Evolutionary conservation across 2,329 filamentous ascomycete genomes (phyloP).

Genomic region (Sordariomycetes sp.): DNA sequence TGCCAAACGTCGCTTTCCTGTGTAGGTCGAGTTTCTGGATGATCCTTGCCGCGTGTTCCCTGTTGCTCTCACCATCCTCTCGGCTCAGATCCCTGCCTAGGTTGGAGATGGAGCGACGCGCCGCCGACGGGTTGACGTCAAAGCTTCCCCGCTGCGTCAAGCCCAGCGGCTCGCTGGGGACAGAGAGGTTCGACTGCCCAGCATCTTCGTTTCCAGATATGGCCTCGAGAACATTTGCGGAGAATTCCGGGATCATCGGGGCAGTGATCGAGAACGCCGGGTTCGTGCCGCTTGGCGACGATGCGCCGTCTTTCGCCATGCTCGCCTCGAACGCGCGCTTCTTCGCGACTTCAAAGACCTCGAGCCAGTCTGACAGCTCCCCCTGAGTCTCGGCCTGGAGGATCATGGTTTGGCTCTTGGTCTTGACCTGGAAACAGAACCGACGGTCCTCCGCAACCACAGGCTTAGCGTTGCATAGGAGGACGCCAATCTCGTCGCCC

Average conservation of each 20-base stretch:
- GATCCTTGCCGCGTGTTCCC: conserved; percentile 75
- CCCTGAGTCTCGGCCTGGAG: conserved; percentile 86
- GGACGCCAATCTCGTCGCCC: conserved; percentile 87
- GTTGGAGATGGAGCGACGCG: conserved; percentile 42
- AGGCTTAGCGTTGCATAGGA: conserved; percentile 85
- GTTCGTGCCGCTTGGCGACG: conserved; percentile 37
- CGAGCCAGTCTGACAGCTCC: conserved; percentile 90
- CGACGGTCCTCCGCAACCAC: conserved; percentile 85
- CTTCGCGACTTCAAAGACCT: conserved; percentile 87
- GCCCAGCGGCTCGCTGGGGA: conserved; percentile 23
- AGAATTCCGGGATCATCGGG: conserved; percentile 80
- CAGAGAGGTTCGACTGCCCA: conserved; percentile 21
- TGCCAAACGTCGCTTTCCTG: conserved; percentile 56
- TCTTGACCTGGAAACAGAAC: conserved; percentile 98
- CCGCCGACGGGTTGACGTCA: conserved; percentile 41
- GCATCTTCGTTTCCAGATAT: conserved; percentile 28
- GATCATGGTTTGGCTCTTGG: conserved; percentile 80
- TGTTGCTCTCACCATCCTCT: conserved; percentile 60
- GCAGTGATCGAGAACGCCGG: conserved; percentile 88
- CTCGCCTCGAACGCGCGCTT: conserved; percentile 75
- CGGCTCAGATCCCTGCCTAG: conserved; percentile 31
- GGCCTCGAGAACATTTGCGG: conserved; percentile 62
- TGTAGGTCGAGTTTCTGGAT: conserved; percentile 89
- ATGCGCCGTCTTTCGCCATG: conserved; percentile 34
- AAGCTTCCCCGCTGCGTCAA: conserved; percentile 52